These are phyloP conservation scores for Nannizziopsis barbatae DNA, from an alignment of 2,329 filamentous ascomycete genomes.

Conservation along the genomic window DNA sequence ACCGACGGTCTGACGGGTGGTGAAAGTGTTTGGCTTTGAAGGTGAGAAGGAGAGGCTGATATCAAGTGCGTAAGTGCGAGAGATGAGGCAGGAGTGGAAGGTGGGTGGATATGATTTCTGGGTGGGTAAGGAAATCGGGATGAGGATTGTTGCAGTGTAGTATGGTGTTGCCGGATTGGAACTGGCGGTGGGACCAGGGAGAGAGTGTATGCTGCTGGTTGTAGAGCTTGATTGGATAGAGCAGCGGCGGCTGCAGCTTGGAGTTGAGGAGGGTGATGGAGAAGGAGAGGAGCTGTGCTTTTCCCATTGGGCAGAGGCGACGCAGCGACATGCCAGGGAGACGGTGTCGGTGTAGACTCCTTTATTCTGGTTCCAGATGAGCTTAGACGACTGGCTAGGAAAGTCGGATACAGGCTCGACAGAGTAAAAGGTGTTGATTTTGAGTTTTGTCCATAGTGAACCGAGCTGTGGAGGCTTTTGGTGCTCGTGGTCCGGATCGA, in stretches of 20 bases:
- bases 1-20: constrained; percentile 31
- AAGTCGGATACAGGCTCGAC: constrained; percentile 41
- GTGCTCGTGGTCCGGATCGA: constrained; percentile 45
- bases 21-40: constrained; percentile 30
- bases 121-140: constrained; percentile 51
- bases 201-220: constrained; percentile 23
- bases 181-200: constrained; percentile 26
- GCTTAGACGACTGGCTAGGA: constrained; percentile 35
- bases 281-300: constrained; percentile 37
- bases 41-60: constrained; percentile 47
- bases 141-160: constrained; percentile 52
- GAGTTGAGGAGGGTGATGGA: constrained; percentile 19
- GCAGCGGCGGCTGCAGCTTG: constrained; percentile 23
- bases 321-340: constrained; percentile 44
- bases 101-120: constrained; percentile 54
- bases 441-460: constrained; percentile 44
- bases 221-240: constrained; percentile 17
- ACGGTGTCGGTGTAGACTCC: constrained; percentile 45
- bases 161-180: constrained; percentile 39
- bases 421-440: constrained; percentile 48
- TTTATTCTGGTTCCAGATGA: constrained; percentile 36
- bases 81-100: constrained; percentile 58
- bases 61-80: constrained; percentile 52
- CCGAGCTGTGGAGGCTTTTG: constrained; percentile 44
- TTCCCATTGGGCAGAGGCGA: constrained; percentile 48